A percentile compares a stretch with the other conserved stretches of the same genome.
These are phyloP conservation scores for Quercus engelmannii DNA, from an alignment of 306 rosid genomes.

Conservation along the genomic window DNA sequence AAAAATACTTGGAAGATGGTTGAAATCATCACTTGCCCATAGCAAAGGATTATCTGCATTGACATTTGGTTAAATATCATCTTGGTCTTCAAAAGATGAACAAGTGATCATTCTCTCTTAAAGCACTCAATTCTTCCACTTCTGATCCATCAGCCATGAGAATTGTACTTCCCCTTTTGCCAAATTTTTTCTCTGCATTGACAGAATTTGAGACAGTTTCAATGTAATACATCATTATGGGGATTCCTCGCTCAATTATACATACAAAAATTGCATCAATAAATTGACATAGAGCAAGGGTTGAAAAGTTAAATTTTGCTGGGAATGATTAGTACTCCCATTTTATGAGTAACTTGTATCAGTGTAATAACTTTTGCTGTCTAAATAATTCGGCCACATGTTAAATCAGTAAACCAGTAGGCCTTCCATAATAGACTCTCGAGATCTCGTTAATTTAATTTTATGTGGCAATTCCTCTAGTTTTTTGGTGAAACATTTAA, in stretches of 20 bases:
- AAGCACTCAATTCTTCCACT: constrained; percentile 60
- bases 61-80: neutral
- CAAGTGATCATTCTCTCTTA: constrained; percentile 70
- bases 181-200: constrained; percentile 67
- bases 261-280: constrained; percentile 1
- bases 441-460: neutral
- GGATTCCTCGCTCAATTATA: constrained; percentile 9
- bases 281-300: neutral
- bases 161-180: constrained; percentile 60
- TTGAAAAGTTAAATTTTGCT: neutral
- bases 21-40: neutral
- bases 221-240: neutral
- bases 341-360: neutral
- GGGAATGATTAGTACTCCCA: neutral
- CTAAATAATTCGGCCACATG: neutral
- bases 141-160: constrained; percentile 70
- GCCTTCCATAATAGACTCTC: neutral
- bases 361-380: neutral
- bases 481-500: neutral
- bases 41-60: neutral
- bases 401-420: neutral
- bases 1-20: neutral
- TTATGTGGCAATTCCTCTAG: neutral
- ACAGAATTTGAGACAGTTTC: constrained; percentile 11
- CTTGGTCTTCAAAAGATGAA: constrained; percentile 47